Evolutionary conservation across 2,329 filamentous ascomycete species (phyloP), one percentile per base, ranked within the genome.

Genomic region (Hortaea werneckii): DNA sequence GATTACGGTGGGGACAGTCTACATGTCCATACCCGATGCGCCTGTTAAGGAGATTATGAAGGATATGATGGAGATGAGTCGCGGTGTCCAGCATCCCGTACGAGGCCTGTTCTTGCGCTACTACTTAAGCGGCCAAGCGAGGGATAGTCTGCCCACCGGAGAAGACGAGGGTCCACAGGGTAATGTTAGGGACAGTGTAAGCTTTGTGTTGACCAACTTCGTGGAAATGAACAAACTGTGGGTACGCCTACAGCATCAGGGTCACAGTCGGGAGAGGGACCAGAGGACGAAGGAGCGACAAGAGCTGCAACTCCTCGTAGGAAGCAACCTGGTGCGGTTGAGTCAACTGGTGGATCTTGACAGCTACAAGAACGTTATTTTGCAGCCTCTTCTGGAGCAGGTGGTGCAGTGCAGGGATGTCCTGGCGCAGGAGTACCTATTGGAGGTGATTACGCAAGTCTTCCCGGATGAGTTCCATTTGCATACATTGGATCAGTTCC

Each of bases 61-160:
- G 70, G 92, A 98, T 67, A 98, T 98, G 92, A 98, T 98, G 92
- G 92, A 98, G 68, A 98, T 98, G 92, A 96, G 88, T 68, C 80
- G 92, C 52, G 92, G 92, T 46, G 89, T 98, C 20, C 92, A 98
- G 63, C 92, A 98, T 67, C 92, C 92, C 11, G 89, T 95, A 52
- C 86, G 92, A 47, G 92, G 92, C 12, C 75, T 98, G 45, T 98
- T 98, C 65, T 71, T 98, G 59, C 82, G 92, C 62, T 98, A 98
- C 69, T 98, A 95, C 64, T 78, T 98, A 43, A 92, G 87, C 26
- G 90, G 92, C 34, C 92, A 98, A 70, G 90, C 92, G 35, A 79
- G 92, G 59, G 92, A 98, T 66, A 81, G 80, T 63, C 74, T 98
- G 43, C 92, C 92, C 0, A 79, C 78, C 1, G 86, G 86, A 41